Evolutionary conservation across 208 protist genomes (phyloP).

Genomic region (Novymonas esmeraldas): DNA sequence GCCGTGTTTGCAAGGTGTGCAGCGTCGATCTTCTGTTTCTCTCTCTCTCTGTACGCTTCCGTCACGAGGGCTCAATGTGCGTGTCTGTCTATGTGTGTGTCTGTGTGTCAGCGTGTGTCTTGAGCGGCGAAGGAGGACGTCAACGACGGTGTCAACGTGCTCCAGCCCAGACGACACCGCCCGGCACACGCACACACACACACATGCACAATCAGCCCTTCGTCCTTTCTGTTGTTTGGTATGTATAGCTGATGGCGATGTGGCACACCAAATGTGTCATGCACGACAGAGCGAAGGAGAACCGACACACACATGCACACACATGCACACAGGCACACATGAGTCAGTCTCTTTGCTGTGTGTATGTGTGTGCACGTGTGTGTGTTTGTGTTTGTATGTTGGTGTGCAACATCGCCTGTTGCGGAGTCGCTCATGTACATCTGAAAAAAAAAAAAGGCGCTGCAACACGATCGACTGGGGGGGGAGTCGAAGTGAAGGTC

Average conservation of each 20-base stretch:
- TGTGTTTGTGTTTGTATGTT: constrained; percentile 5
- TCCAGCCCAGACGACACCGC: too few relatives aligned
- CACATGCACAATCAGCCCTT: not conserved
- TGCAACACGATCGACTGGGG: not conserved
- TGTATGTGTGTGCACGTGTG: not conserved
- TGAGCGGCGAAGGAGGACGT: too few relatives aligned
- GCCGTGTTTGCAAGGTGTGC: too few relatives aligned
- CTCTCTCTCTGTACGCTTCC: too few relatives aligned
- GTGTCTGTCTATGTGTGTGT: not conserved
- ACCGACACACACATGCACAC: not conserved
- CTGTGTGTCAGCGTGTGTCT: not conserved
- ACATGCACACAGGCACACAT: not conserved
- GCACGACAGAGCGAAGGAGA: too few relatives aligned
- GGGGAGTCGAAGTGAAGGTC: too few relatives aligned
- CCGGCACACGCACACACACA: not conserved
- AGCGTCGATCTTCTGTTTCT: too few relatives aligned
- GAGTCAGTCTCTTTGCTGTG: not conserved
- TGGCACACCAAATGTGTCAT: too few relatives aligned
- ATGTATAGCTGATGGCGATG: not conserved
- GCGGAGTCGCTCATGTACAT: constrained; percentile 8
- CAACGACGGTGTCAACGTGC: too few relatives aligned
- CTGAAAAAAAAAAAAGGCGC: not conserved
- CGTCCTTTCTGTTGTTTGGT: too few relatives aligned
- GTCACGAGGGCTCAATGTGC: too few relatives aligned
- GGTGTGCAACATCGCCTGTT: not conserved